Conservation (phyloP, 257 asterid genomes). For the Ajuga chamaepitys region DNA sequence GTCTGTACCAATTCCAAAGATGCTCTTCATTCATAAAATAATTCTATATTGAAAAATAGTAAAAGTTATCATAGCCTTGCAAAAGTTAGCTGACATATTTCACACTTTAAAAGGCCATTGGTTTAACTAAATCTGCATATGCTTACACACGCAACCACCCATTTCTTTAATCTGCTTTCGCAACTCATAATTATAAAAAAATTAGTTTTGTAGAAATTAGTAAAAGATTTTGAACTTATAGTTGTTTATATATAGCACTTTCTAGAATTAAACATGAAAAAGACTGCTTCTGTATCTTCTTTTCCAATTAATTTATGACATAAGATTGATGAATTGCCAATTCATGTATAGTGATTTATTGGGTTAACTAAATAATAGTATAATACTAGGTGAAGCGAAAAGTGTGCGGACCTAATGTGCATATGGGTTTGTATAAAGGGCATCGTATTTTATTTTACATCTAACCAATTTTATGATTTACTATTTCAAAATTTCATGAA, state of each 20-base stretch:
- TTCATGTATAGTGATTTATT: too few species aligned
- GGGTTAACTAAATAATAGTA: too few species aligned
- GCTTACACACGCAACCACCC: conserved; percentile 14
- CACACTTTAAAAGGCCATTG: conserved; percentile 5
- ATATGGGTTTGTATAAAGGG: too few species aligned
- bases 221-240: not conserved
- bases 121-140: conserved; percentile 7
- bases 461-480: too few species aligned
- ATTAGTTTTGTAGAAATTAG: not conserved
- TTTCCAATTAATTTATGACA: too few species aligned
- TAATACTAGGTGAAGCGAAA: too few species aligned
- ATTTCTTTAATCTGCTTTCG: not conserved
- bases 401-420: too few species aligned
- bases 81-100: conserved; percentile 8
- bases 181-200: not conserved
- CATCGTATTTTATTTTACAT: too few species aligned
- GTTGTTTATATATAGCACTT: not conserved
- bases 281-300: too few species aligned
- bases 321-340: too few species aligned
- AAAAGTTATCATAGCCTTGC: not conserved
- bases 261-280: too few species aligned
- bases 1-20: not conserved
- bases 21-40: not conserved
- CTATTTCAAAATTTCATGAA: too few species aligned
- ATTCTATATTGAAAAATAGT: not conserved